Evolutionary conservation across 768 basidiomycete genomes (phyloP), one percentile per base, ranked within the genome.

Genomic region (Termitomyces sp.): DNA sequence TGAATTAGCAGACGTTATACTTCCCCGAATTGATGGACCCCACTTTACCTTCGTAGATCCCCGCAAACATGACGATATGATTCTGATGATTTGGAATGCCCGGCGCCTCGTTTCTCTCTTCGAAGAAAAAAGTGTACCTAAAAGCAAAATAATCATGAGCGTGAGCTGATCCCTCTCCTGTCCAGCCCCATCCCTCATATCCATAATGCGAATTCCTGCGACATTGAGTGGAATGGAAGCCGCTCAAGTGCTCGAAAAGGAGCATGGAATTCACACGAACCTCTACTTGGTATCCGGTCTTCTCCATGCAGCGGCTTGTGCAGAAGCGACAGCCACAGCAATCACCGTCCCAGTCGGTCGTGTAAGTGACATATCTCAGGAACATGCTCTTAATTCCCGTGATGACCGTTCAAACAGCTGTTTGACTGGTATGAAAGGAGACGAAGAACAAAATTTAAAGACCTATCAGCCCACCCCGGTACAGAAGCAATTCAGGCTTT

Each of bases 221-320:
- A 86, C 85, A 0, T 75, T 79, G 37, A 72, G 72, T 31, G 86
- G 86, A 16, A 74, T 86, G 13, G 54, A 58, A 27, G 85, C 85
- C 6, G 77, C 83, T 0, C 68, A 65, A 27, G 63, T 66, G 52
- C 75, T 86, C 12, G 68, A 72, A 37, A 61, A 68, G 22, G 64
- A 65, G 47, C 63, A 78, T 50, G 65, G 67, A n/a, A 78, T 86
- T 33, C 70, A 76, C 22, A 79, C 79, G 22, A 82, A 85, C 66
- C 68, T 88, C 41, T 74, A 73, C 41, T 64, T 80, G 48, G 84
- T 86, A n/a, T 75, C 81, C 4, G 74, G 72, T 49, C 70, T 86
- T n/a, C 63, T 73, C 34, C 86, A 88, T 59, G 83, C 81, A 6
- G 73, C 73, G n/a, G 75, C 76, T 3, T 87, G 86, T 59, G 77